Percentiles rank a stretch among this genome's conserved stretches.
These are phyloP conservation scores for Diaporthe helianthi DNA, from an alignment of 2,329 filamentous ascomycete genomes.

Conservation along the genomic window DNA sequence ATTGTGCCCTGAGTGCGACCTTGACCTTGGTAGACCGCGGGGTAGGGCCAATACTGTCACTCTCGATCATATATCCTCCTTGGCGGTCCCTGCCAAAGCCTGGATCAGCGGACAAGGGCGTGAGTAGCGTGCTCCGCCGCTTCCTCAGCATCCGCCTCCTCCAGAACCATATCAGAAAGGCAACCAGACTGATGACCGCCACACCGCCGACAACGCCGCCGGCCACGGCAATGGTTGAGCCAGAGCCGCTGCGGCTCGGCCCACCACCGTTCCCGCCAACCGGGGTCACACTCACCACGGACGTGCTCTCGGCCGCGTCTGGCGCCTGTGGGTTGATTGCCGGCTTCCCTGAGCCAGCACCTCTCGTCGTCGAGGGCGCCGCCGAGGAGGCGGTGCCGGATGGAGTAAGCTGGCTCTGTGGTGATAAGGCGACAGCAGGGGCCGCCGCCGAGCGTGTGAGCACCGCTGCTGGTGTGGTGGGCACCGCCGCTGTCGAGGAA, in stretches of 20 bases:
- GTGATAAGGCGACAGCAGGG: neutral
- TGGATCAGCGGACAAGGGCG: slow-evolving; percentile 51
- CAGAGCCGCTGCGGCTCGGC: slow-evolving; percentile 39
- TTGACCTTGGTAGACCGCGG: slow-evolving; percentile 51
- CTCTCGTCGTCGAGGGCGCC: slow-evolving; percentile 34
- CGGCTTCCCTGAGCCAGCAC: slow-evolving; percentile 34
- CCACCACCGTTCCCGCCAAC: neutral
- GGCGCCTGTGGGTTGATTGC: slow-evolving; percentile 9
- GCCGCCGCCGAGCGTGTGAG: slow-evolving; percentile 11
- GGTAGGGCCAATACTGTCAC: slow-evolving; percentile 57
- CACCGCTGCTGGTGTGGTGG: slow-evolving; percentile 26
- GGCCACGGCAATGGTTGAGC: slow-evolving; percentile 53
- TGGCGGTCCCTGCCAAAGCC: slow-evolving; percentile 40
- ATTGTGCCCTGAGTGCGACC: slow-evolving; percentile 48
- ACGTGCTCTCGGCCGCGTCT: neutral
- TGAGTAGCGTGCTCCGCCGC: slow-evolving; percentile 57
- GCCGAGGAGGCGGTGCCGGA: slow-evolving; percentile 25
- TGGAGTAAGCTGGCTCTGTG: slow-evolving; percentile 23
- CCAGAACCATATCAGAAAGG: slow-evolving; percentile 59
- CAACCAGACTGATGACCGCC: slow-evolving; percentile 53
- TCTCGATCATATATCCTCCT: slow-evolving; percentile 51
- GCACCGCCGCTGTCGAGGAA: slow-evolving; percentile 35
- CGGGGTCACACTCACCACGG: slow-evolving; percentile 39
- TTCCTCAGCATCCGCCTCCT: slow-evolving; percentile 50
- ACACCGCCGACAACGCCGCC: slow-evolving; percentile 60